Percentiles rank a stretch among this genome's conserved stretches.
Conservation (phyloP, 1,284 basidiomycete genomes). For the Microbotryum scabiosae region DNA sequence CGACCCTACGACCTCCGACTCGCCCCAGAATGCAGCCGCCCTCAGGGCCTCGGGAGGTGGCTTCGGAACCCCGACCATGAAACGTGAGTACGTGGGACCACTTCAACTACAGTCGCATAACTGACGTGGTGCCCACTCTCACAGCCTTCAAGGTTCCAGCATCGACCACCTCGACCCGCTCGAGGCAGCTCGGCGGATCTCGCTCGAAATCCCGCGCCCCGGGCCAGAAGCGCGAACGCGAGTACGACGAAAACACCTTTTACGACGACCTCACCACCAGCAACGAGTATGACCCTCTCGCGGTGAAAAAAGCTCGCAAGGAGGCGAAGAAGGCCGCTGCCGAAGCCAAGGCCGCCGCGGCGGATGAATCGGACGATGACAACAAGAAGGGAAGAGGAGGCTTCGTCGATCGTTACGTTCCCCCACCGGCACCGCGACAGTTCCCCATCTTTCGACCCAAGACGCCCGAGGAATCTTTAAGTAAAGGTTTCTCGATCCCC, state of each 20-base stretch:
- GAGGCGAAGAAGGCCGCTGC: slow-evolving; percentile 45
- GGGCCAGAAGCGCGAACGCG: slow-evolving; percentile 15
- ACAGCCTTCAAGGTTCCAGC: slow-evolving; percentile 29
- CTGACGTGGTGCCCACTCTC: background rate
- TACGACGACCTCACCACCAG: slow-evolving; percentile 6
- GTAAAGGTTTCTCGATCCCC: slow-evolving; percentile 67
- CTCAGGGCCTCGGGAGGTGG: slow-evolving; percentile 16
- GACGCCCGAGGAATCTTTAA: slow-evolving; percentile 56
- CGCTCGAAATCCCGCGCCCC: background rate
- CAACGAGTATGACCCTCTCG: slow-evolving; percentile 1
- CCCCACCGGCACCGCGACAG: slow-evolving; percentile 23
- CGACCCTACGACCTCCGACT: background rate
- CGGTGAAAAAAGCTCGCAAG: slow-evolving; percentile 35
- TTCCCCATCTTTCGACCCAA: slow-evolving; percentile 80
- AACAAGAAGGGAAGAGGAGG: slow-evolving; percentile 47
- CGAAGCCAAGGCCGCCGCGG: slow-evolving; percentile 42
- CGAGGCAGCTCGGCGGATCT: slow-evolving; percentile 5
- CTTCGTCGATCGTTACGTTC: slow-evolving; percentile 25
- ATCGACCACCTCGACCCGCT: slow-evolving; percentile 3
- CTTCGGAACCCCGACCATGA: slow-evolving; percentile 22
- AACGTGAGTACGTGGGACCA: slow-evolving; percentile 11
- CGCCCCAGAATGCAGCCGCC: slow-evolving; percentile 7
- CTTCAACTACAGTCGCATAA: background rate
- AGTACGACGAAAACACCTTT: slow-evolving; percentile 30
- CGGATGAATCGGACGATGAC: slow-evolving; percentile 42